Conservation (phyloP, 2,329 filamentous ascomycete genomes). For the Achaetomium macrosporum region DNA sequence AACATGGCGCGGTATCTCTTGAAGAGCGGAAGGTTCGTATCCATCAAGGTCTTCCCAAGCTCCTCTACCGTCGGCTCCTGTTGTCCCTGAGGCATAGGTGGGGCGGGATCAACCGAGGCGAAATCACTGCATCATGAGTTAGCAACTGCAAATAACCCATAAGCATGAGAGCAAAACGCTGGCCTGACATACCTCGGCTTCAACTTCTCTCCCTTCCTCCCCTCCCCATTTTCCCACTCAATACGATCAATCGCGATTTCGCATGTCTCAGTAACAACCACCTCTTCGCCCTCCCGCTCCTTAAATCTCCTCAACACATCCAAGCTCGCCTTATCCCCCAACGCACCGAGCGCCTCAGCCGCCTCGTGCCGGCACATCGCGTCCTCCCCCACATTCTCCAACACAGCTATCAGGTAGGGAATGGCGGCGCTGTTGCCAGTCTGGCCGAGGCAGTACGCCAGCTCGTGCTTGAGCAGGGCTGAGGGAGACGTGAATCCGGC, state of each 20-base stretch:
- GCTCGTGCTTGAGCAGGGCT: slow-evolving; percentile 88
- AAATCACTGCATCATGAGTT: slow-evolving; percentile 63
- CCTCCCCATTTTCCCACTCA: slow-evolving; percentile 79
- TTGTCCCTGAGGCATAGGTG: slow-evolving; percentile 72
- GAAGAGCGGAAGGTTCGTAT: slow-evolving; percentile 76
- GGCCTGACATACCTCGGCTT: slow-evolving; percentile 61
- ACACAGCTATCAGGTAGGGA: slow-evolving; percentile 63
- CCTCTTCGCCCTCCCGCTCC: slow-evolving; percentile 68
- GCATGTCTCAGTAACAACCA: slow-evolving; percentile 88
- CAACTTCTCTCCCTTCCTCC: slow-evolving; percentile 67
- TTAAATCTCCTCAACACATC: slow-evolving; percentile 66
- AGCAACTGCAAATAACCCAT: slow-evolving; percentile 22
- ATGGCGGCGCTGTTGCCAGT: slow-evolving; percentile 72
- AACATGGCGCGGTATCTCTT: slow-evolving; percentile 97
- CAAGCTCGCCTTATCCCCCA: slow-evolving; percentile 70
- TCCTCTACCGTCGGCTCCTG: slow-evolving; percentile 63
- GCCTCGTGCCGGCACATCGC: slow-evolving; percentile 95
- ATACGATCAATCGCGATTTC: slow-evolving; percentile 94
- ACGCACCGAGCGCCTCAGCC: slow-evolving; percentile 85
- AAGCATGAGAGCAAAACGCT: background rate
- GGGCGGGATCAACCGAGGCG: slow-evolving; percentile 89
- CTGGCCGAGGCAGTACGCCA: slow-evolving; percentile 95
- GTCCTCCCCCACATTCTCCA: slow-evolving; percentile 77
- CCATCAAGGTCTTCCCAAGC: slow-evolving; percentile 70
- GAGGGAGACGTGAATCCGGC: slow-evolving; percentile 80